Percentiles rank a stretch among this genome's conserved stretches.
Conservation (phyloP, 2,329 filamentous ascomycete genomes). For the Alternaria sp. region DNA sequence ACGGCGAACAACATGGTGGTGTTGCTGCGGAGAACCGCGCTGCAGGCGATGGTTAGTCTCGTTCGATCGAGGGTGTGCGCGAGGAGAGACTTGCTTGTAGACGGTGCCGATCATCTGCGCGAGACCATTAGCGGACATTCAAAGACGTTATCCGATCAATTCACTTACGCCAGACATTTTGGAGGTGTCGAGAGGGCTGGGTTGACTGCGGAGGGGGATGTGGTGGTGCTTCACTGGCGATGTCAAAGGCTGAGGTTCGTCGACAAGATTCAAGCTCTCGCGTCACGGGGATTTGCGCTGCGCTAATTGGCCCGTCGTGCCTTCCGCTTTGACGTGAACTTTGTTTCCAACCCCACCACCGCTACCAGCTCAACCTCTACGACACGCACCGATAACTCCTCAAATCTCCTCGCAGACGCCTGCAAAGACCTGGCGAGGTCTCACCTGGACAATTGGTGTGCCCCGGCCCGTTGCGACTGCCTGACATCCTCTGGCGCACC, state of each 20-base stretch:
- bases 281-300: constrained; percentile 28
- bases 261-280: constrained; percentile 29
- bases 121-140: constrained; percentile 31
- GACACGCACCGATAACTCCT: neutral
- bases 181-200: constrained; percentile 33
- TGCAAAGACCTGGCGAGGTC: neutral
- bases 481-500: constrained; percentile 3
- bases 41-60: constrained; percentile 54
- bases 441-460: neutral
- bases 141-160: constrained; percentile 25
- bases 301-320: constrained; percentile 36
- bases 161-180: constrained; percentile 67
- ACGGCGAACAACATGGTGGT: constrained; percentile 84
- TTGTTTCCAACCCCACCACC: constrained; percentile 16
- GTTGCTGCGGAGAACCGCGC: constrained; percentile 85
- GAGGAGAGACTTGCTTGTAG: constrained; percentile 55
- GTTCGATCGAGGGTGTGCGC: constrained; percentile 20
- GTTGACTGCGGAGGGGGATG: constrained; percentile 29
- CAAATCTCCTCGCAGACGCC: neutral
- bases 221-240: constrained; percentile 32
- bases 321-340: constrained; percentile 13
- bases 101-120: constrained; percentile 60
- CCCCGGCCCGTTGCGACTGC: neutral
- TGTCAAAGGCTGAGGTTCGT: constrained; percentile 27
- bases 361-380: neutral